phyloP scores from a whole-genome alignment of 2,329 filamentous ascomycete species.

The Pestalotiopsis sp. region DNA sequence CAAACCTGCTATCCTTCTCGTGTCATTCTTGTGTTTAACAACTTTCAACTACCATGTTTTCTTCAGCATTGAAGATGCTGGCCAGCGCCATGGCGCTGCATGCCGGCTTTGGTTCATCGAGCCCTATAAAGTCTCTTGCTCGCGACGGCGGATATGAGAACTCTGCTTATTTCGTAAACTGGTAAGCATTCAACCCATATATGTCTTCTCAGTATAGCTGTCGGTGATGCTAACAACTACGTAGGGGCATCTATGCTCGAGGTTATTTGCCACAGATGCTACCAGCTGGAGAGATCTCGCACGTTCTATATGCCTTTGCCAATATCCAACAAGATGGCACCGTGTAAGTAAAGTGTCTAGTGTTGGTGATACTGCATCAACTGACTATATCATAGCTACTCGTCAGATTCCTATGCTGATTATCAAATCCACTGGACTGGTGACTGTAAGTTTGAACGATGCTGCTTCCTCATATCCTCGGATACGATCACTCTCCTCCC shows the following conservation, averaged over 20 bases:
- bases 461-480: too few species aligned
- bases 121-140: slow-evolving; percentile 12
- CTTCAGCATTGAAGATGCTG: background rate
- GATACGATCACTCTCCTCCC: background rate
- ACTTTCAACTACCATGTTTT: slow-evolving; percentile 1
- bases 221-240: slow-evolving; percentile 8
- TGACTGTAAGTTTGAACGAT: slow-evolving; percentile 51
- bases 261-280: slow-evolving; percentile 72
- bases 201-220: background rate
- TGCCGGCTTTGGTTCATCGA: background rate
- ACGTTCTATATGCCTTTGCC: slow-evolving; percentile 80
- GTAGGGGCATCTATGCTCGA: slow-evolving; percentile 70
- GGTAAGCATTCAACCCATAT: slow-evolving; percentile 31
- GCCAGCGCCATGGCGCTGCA: slow-evolving; percentile 1
- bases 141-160: slow-evolving; percentile 39
- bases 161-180: slow-evolving; percentile 50
- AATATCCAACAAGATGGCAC: slow-evolving; percentile 72
- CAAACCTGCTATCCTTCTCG: background rate
- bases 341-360: slow-evolving; percentile 50
- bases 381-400: slow-evolving; percentile 38
- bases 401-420: slow-evolving; percentile 71
- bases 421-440: slow-evolving; percentile 69
- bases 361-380: background rate
- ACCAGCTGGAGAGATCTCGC: slow-evolving; percentile 68
- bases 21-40: background rate